phyloP scores from a whole-genome alignment of 495 filamentous ascomycete species.

The Trichoderma orchidacearum region DNA sequence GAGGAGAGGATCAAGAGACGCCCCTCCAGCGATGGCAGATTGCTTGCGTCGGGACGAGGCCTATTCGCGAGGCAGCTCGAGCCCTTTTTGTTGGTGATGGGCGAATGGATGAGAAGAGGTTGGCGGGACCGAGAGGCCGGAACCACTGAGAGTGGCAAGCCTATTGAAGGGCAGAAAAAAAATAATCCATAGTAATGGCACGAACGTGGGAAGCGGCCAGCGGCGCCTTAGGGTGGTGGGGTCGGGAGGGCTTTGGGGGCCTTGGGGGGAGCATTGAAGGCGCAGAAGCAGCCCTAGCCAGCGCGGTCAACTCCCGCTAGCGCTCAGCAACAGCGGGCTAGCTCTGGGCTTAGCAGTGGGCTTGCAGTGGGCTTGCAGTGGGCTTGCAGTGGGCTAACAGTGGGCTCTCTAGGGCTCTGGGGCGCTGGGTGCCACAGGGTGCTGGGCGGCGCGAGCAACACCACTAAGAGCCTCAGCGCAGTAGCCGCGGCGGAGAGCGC shows the following conservation, averaged over 20 bases:
- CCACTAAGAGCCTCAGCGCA: background rate
- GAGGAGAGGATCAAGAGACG: background rate
- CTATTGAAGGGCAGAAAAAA: too few species aligned
- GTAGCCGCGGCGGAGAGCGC: background rate
- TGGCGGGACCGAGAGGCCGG: background rate
- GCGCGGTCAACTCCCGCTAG: background rate
- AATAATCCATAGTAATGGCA: too few species aligned
- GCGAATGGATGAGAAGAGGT: background rate
- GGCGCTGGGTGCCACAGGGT: background rate
- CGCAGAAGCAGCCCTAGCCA: background rate
- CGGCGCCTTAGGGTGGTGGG: background rate
- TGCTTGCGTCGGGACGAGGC: background rate
- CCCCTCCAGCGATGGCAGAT: background rate
- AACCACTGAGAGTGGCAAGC: background rate
- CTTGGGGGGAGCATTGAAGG: background rate
- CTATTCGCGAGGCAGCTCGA: slow-evolving; percentile 1
- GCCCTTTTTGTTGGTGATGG: background rate
- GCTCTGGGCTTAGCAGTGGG: background rate
- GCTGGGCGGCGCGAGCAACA: background rate
- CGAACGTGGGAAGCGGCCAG: too few species aligned
- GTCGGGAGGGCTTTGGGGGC: too few species aligned
- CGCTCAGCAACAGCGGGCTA: background rate
- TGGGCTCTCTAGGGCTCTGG: background rate
- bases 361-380: background rate
- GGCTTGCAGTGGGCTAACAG: background rate